Percentiles rank a stretch among this genome's conserved stretches.
Conservation (phyloP, 1,284 basidiomycete genomes). For the Earliella scabrosa region DNA sequence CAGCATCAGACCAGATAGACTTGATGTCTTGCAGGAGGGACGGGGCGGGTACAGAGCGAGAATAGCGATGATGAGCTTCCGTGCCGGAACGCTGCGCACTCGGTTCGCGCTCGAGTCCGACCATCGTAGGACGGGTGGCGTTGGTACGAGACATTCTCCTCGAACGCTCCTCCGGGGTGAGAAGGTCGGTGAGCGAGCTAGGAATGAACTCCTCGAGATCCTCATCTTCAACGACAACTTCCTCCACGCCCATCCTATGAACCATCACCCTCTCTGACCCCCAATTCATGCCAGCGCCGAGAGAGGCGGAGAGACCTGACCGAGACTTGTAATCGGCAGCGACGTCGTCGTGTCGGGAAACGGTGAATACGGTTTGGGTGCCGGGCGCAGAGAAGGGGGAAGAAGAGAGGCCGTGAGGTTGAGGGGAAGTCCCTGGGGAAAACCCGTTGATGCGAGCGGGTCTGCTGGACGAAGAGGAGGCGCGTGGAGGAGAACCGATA, state of each 20-base stretch:
- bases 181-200: conserved; percentile 82
- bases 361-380: conserved; percentile 56
- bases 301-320: conserved; percentile 49
- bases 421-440: conserved; percentile 56
- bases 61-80: conserved; percentile 68
- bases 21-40: conserved; percentile 73
- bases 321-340: conserved; percentile 40
- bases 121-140: conserved; percentile 38
- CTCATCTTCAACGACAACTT: conserved; percentile 66
- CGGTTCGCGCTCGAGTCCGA: conserved; percentile 25
- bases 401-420: conserved; percentile 46
- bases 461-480: conserved; percentile 43
- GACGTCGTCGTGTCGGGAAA: conserved; percentile 41
- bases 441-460: conserved; percentile 45
- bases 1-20: conserved; percentile 68
- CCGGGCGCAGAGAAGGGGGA: conserved; percentile 77
- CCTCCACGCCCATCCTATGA: conserved; percentile 29
- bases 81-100: conserved; percentile 30
- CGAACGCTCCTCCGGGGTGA: conserved; percentile 84
- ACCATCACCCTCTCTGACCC: conserved; percentile 29
- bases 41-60: conserved; percentile 76
- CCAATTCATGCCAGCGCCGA: conserved; percentile 47
- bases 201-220: conserved; percentile 89
- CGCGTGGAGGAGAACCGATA: conserved; percentile 72
- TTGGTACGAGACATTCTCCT: conserved; percentile 78